Conservation (phyloP, 2,329 filamentous ascomycete species). For the Lojkania enalia region DNA sequence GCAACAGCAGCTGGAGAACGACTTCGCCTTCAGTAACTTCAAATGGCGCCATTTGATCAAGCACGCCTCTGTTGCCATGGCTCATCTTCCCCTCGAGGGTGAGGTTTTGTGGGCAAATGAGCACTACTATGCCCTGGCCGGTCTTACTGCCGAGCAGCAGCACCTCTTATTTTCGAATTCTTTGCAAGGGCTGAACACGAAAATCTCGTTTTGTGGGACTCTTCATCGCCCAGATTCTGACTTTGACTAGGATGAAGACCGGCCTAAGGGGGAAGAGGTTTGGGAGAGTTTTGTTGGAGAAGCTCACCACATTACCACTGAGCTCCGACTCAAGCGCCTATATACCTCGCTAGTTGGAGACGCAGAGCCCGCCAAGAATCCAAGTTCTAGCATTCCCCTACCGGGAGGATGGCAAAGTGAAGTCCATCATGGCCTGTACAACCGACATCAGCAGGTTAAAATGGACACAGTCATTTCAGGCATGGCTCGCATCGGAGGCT, state of each 20-base stretch:
- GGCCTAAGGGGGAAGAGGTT: conserved; percentile 23
- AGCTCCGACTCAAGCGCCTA: conserved; percentile 35
- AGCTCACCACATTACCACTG: conserved; percentile 28
- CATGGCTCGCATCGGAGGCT: conserved; percentile 42
- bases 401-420: conserved; percentile 32
- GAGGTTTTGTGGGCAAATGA: conserved; percentile 42
- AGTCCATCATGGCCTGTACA: conserved; percentile 43
- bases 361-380: conserved; percentile 33
- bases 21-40: conserved; percentile 39
- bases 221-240: too few species aligned
- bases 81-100: conserved; percentile 34
- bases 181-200: too few species aligned
- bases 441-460: conserved; percentile 46
- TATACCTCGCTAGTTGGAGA: conserved; percentile 38
- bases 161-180: too few species aligned
- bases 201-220: too few species aligned
- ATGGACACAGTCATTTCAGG: conserved; percentile 45
- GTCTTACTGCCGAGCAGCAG: conserved; percentile 19
- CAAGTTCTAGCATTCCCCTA: conserved; percentile 42
- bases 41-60: conserved; percentile 41
- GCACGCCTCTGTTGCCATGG: conserved; percentile 42
- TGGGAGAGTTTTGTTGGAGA: conserved; percentile 32
- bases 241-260: conserved; percentile 33
- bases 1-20: conserved; percentile 37
- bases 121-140: conserved; percentile 37